These are phyloP conservation scores for Trametes sp. DNA, from an alignment of 1,284 basidiomycete genomes.

Conservation along the genomic window DNA sequence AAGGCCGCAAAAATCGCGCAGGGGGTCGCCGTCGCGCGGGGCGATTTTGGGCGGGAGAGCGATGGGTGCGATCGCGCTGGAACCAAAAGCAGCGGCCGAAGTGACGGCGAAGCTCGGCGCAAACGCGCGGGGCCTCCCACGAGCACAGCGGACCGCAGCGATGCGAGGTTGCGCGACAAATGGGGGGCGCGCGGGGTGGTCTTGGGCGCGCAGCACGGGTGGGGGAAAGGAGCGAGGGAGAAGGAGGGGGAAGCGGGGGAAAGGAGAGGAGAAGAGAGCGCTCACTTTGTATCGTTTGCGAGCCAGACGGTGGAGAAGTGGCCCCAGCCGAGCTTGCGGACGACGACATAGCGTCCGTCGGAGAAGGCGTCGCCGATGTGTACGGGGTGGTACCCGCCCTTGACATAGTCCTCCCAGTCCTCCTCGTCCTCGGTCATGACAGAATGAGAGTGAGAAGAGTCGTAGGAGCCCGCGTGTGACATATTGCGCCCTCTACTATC, in stretches of 20 bases:
- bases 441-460: slow-evolving; percentile 62
- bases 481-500: slow-evolving; percentile 36
- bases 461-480: slow-evolving; percentile 56
- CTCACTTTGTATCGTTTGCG: slow-evolving; percentile 85
- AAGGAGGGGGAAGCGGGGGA: slow-evolving; percentile 6
- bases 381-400: slow-evolving; percentile 95
- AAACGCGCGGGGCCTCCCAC: not conserved
- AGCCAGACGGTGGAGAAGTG: slow-evolving; percentile 98
- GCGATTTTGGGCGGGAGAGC: not conserved
- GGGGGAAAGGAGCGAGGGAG: not conserved
- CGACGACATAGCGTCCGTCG: slow-evolving; percentile 88
- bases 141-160: slow-evolving; percentile 4
- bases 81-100: slow-evolving; percentile 21
- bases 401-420: slow-evolving; percentile 88
- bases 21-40: slow-evolving; percentile 7
- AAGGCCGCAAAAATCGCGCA: not conserved
- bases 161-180: not conserved
- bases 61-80: slow-evolving; percentile 25
- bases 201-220: not conserved
- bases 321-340: slow-evolving; percentile 97
- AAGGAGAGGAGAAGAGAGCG: slow-evolving; percentile 14
- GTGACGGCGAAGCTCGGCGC: slow-evolving; percentile 3
- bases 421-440: slow-evolving; percentile 83
- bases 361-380: slow-evolving; percentile 95
- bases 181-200: slow-evolving; percentile 8